Conservation (phyloP, 108 stramenopile genomes). For the Conticribra weissflogii region DNA sequence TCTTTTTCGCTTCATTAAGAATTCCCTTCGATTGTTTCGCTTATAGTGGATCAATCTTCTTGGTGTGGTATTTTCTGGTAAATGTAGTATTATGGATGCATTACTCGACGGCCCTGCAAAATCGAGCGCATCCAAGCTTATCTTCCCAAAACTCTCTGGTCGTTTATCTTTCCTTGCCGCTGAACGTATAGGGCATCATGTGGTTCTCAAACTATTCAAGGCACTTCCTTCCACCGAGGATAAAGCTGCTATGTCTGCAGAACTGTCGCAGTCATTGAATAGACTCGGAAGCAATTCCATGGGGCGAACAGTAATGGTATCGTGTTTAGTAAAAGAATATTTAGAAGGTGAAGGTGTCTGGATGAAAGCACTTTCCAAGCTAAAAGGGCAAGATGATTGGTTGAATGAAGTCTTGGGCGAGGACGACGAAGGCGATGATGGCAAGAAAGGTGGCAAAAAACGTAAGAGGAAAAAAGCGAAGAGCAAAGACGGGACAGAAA, state of each 20-base stretch:
- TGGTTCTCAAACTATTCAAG: slow-evolving; percentile 74
- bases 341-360: slow-evolving; percentile 59
- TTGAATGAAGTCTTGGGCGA: slow-evolving; percentile 53
- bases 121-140: slow-evolving; percentile 44
- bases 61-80: too few relatives aligned
- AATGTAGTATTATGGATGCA: slow-evolving; percentile 78
- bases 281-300: slow-evolving; percentile 74
- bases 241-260: slow-evolving; percentile 63
- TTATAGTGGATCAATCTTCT: background rate
- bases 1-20: too few relatives aligned
- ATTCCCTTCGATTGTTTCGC: background rate
- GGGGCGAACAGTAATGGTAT: slow-evolving; percentile 72
- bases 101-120: slow-evolving; percentile 72
- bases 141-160: slow-evolving; percentile 57
- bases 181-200: slow-evolving; percentile 84
- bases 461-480: slow-evolving; percentile 10
- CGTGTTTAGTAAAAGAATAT: slow-evolving; percentile 66
- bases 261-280: slow-evolving; percentile 67
- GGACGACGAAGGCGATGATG: slow-evolving; percentile 23
- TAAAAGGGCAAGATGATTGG: slow-evolving; percentile 43
- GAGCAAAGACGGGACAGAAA: background rate
- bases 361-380: slow-evolving; percentile 49
- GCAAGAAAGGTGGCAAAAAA: slow-evolving; percentile 26
- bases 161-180: slow-evolving; percentile 60
- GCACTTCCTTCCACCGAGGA: slow-evolving; percentile 68